phyloP scores from a whole-genome alignment of 331 rosid species.

The Pyrus hybrid region DNA sequence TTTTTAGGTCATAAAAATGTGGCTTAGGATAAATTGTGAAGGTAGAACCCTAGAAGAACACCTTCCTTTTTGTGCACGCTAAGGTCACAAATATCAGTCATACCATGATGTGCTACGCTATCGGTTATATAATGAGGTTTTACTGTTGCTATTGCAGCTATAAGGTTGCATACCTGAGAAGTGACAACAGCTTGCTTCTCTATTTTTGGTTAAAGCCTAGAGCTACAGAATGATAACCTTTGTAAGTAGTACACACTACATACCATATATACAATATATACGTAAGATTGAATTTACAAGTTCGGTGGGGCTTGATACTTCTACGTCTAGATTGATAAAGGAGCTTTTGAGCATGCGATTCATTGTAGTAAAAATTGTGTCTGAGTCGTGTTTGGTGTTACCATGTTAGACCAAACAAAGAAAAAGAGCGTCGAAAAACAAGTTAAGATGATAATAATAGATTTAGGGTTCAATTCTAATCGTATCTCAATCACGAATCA shows the following conservation, averaged over 20 bases:
- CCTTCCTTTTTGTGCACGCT: conserved; percentile 29
- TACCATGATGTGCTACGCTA: conserved; percentile 8
- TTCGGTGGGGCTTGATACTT: not conserved
- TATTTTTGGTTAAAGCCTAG: conserved; percentile 24
- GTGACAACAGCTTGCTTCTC: conserved; percentile 20
- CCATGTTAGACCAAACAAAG: no score
- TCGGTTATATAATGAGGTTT: not conserved
- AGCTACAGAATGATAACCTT: not conserved
- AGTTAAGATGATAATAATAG: no score
- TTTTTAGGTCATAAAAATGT: not conserved
- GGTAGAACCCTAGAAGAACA: not conserved
- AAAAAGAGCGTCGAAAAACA: no score
- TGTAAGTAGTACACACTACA: not conserved
- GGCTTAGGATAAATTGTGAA: not conserved
- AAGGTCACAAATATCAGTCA: conserved; percentile 4
- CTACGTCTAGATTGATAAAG: not conserved
- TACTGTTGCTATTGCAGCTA: not conserved
- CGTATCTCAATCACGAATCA: not conserved
- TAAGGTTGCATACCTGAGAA: conserved; percentile 18
- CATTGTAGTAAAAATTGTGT: not conserved
- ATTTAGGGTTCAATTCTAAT: not conserved
- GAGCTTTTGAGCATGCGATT: not conserved
- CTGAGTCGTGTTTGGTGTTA: not conserved
- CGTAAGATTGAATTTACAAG: not conserved
- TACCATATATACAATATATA: not conserved